A percentile compares a stretch with the other conserved stretches of the same genome.
Evolutionary conservation across 768 basidiomycete genomes (phyloP).

Genomic region (Boletus sp.): DNA sequence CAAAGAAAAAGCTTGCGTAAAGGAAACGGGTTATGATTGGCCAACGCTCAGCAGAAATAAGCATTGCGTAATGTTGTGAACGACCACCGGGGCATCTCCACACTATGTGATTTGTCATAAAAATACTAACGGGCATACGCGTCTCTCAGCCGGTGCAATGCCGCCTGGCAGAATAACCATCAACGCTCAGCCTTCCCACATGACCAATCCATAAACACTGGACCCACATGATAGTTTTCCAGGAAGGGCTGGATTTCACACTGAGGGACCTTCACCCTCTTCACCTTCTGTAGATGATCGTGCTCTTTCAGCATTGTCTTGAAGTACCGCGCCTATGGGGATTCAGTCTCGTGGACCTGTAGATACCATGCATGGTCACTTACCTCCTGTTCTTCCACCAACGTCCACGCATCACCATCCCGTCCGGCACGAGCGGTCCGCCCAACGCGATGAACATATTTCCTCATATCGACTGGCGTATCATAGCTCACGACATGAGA

Average conservation of each 20-base stretch:
- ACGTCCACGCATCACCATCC: conserved; percentile 85
- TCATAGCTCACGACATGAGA: conserved; percentile 95
- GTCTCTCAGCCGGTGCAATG: conserved; percentile 30
- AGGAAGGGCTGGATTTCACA: conserved; percentile 56
- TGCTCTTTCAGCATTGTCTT: conserved; percentile 76
- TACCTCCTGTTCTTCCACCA: conserved; percentile 94
- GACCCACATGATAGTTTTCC: conserved; percentile 65
- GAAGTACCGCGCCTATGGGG: conserved; percentile 75
- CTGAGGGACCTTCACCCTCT: conserved; percentile 62
- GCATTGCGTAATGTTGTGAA: too few species aligned
- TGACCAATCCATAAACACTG: not conserved
- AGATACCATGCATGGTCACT: conserved; percentile 6
- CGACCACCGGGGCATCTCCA: too few species aligned
- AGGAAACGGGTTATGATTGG: too few species aligned
- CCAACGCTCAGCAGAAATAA: too few species aligned
- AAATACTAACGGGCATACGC: conserved; percentile 21
- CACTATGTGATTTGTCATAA: not conserved
- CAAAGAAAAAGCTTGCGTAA: too few species aligned
- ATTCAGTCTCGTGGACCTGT: not conserved
- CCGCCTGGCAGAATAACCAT: conserved; percentile 22
- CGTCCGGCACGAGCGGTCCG: conserved; percentile 93
- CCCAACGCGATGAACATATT: conserved; percentile 97
- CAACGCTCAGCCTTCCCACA: not conserved
- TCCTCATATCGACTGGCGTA: conserved; percentile 94
- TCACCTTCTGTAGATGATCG: conserved; percentile 67